A percentile compares a stretch with the other conserved stretches of the same genome.
phyloP scores from a whole-genome alignment of 768 basidiomycete species.

The Chalciporus pseudorubinellus region DNA sequence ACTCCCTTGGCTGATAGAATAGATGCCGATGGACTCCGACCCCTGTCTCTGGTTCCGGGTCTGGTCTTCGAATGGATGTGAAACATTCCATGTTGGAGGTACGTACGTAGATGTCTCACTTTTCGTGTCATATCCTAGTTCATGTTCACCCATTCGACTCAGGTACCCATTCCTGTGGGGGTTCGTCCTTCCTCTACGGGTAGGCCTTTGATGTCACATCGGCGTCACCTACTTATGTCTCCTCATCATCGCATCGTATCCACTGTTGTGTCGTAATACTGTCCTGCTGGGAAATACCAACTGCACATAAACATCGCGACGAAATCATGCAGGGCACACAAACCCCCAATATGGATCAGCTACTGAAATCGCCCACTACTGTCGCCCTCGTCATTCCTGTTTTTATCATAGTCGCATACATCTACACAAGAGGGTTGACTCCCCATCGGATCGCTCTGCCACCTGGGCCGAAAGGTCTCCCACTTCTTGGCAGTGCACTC shows the following conservation, averaged over 20 bases:
- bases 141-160: not conserved
- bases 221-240: too few species aligned
- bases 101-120: conserved; percentile 1
- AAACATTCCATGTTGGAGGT: too few species aligned
- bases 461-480: conserved; percentile 30
- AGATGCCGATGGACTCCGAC: too few species aligned
- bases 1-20: too few species aligned
- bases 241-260: not conserved
- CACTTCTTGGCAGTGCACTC: conserved; percentile 25
- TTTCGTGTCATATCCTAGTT: not conserved
- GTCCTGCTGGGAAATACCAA: not conserved
- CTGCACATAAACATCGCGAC: conserved; percentile 6
- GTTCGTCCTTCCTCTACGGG: too few species aligned
- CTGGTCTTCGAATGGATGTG: too few species aligned
- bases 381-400: not conserved
- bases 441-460: conserved; percentile 23
- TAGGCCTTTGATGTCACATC: too few species aligned
- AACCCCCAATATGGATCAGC: not conserved
- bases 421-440: conserved; percentile 5
- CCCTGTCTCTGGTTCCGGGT: too few species aligned
- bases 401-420: not conserved
- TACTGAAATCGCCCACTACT: not conserved
- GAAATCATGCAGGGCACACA: not conserved
- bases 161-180: too few species aligned
- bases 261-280: too few species aligned